Base-by-base conservation (phyloP, 352 stramenopile genomes). In the Phytopythium sindhum region DNA sequence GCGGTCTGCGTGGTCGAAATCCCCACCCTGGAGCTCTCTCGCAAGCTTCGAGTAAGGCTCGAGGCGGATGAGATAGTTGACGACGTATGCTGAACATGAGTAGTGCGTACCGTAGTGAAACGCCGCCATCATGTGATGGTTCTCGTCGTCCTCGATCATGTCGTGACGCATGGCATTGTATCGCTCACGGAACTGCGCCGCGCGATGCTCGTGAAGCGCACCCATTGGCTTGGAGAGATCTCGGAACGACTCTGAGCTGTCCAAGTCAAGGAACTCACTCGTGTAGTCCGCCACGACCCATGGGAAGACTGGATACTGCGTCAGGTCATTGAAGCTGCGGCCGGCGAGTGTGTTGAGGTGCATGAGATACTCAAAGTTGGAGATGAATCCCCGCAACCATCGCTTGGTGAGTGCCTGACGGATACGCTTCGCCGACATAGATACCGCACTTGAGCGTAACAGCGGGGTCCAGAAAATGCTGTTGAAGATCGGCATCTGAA, bases 41-140 rank as follows among this genome's bases (percentile, higher is more conserved):
- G 84, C 82, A 17, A 90, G 61, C 7, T 78, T 69, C 19, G 89
- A 90, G 60, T 92, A 98, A 0, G 94, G 94, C 60, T 98, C 88
- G 7, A 97, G 80, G 17, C 97, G 86, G 63, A 99, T 88, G 41
- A 99, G 79, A 65, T 98, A 99, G 74, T 98, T 98, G 23, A 99
- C 74, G 19, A 99, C 95, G 68, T 98, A 98, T 21, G 86, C 97
- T 28, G 96, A 96, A 54, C 91, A 97, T 29, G 90, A 98, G 75
- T 99, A 99, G 67, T 99, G 97, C 8, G 95, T 99, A 7, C 97
- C 97, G 67, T 98, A 99, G 66, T 99, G 92, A 67, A 99, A 99
- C 10, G 95, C 81, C 1, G 97, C 82, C 60, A 91, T 77, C 14
- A 66, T 63, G 10, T 63, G 72, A 12, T 70, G 57, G 17, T 53